Conservation (phyloP, 768 basidiomycete genomes). For the Rhodotorula babjevae region DNA sequence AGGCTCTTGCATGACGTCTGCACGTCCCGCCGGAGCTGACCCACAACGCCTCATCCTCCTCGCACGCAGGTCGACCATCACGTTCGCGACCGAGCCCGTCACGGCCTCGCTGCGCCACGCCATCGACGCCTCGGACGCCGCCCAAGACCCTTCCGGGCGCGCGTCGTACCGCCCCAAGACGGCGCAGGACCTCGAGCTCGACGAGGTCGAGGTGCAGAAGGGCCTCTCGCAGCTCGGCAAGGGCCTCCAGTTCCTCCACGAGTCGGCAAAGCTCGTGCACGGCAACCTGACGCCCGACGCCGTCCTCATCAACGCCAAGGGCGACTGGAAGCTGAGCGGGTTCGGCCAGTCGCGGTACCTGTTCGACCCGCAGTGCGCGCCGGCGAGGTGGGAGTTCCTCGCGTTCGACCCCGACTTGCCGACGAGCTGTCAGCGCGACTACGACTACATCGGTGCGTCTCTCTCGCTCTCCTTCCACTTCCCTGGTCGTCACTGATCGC, state of each 20-base stretch:
- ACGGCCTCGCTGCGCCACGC: slow-evolving; percentile 74
- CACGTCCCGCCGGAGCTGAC: no score
- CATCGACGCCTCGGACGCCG: slow-evolving; percentile 60
- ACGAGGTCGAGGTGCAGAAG: slow-evolving; percentile 98
- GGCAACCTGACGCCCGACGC: slow-evolving; percentile 82
- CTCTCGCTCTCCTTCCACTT: not conserved
- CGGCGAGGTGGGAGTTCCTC: slow-evolving; percentile 84
- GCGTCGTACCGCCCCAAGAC: slow-evolving; percentile 33
- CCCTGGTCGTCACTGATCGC: not conserved
- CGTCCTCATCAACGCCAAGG: slow-evolving; percentile 81
- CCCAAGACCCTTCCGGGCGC: slow-evolving; percentile 40
- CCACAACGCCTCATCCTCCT: not conserved
- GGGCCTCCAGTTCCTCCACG: slow-evolving; percentile 68
- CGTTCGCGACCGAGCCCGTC: slow-evolving; percentile 89
- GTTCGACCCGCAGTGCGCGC: slow-evolving; percentile 60
- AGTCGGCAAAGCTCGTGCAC: slow-evolving; percentile 85
- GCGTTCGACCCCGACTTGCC: slow-evolving; percentile 77
- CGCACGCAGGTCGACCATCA: slow-evolving; percentile 65
- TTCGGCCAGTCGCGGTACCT: slow-evolving; percentile 81
- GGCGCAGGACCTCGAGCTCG: slow-evolving; percentile 66
- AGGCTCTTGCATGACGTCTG: not conserved
- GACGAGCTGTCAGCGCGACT: slow-evolving; percentile 76
- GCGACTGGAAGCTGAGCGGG: slow-evolving; percentile 96
- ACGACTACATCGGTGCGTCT: slow-evolving; percentile 73
- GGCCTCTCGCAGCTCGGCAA: slow-evolving; percentile 75